Evolutionary conservation across 2,329 filamentous ascomycete species (phyloP), one percentile per base, ranked within the genome.

Genomic region (Clonostachys sp.): DNA sequence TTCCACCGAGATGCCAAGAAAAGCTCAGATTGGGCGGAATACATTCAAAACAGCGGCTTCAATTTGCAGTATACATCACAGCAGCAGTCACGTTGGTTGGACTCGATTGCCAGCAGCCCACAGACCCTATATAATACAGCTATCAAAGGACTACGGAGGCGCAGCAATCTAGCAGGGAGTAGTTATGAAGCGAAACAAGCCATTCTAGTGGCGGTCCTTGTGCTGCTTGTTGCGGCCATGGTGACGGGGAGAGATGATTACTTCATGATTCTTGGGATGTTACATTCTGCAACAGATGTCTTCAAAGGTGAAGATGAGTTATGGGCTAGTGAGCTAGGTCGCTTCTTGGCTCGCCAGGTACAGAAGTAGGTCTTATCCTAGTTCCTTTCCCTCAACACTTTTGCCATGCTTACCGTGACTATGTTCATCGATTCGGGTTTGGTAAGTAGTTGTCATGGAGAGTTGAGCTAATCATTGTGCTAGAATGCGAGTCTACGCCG

Each of bases 401-500:
- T 9, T 30, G 10, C 24, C 24, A 30, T 30, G 8, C 9, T 30
- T 30, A 30, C 24, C 24, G 24, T 30, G 24, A 3, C 24, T 30
- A 8, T 30, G 8, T 3, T 30, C 24, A 30, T 30, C 8, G 9
- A 30, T 9, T 30, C 9, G 24, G 8, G 9, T 30, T 30, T 30
- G 24, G 24, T 30, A 10, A 30, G 10, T 36, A 2, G 20, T 36
- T 13, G 16, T 20, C 24, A 10, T 13, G 5, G 6, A 34, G 24
- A 30, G 8, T 30, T 30, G 24, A 30, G 24, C 34, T 16, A 33
- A 38, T 6, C 24, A 10, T 1, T 13, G 20, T 56, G 78, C 86
- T 1, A 60, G 58, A 9, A 47, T 60, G 13, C 54, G 42, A 33
- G 17, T 40, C 12, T 48, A 44, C 33, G 46, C 46, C 12, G 46